These are phyloP conservation scores for Rhynchospora tenuis DNA, from an alignment of 176 grass and related monocot genomes.

Conservation along the genomic window DNA sequence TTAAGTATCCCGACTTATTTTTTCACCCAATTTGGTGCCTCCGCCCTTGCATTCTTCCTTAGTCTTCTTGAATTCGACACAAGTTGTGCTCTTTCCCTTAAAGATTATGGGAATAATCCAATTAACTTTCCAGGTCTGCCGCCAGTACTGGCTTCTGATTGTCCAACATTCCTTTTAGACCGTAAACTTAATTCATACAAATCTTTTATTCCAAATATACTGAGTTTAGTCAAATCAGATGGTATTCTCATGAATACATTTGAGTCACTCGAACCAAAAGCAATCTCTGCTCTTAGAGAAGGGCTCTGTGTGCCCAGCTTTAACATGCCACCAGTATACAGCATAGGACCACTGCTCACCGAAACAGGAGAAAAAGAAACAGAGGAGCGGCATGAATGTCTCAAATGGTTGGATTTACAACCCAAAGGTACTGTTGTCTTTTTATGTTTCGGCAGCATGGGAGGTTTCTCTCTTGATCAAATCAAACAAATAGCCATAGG, in stretches of 20 bases:
- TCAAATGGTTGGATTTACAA: constrained; percentile 20
- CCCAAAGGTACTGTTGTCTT: constrained; percentile 14
- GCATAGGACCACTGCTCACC: constrained; percentile 11
- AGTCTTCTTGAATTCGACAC: not conserved
- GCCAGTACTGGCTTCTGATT: not conserved
- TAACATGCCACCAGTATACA: constrained; percentile 12
- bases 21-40: constrained; percentile 1
- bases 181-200: not conserved
- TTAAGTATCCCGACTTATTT: not conserved
- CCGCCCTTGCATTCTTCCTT: not conserved
- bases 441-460: constrained; percentile 18
- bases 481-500: constrained; percentile 45
- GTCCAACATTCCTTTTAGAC: not conserved
- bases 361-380: not conserved
- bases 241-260: constrained; percentile 17
- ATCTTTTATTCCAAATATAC: not conserved
- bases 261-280: constrained; percentile 12
- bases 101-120: not conserved
- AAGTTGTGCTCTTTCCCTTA: not conserved
- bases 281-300: constrained; percentile 13
- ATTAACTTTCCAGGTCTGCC: not conserved
- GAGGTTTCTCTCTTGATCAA: constrained; percentile 45
- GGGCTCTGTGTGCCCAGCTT: constrained; percentile 2
- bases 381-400: constrained; percentile 1
- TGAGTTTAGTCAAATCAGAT: not conserved